Evolutionary conservation across 2,329 filamentous ascomycete genomes (phyloP), one percentile per base, ranked within the genome.

Genomic region (Fusarium sp.): DNA sequence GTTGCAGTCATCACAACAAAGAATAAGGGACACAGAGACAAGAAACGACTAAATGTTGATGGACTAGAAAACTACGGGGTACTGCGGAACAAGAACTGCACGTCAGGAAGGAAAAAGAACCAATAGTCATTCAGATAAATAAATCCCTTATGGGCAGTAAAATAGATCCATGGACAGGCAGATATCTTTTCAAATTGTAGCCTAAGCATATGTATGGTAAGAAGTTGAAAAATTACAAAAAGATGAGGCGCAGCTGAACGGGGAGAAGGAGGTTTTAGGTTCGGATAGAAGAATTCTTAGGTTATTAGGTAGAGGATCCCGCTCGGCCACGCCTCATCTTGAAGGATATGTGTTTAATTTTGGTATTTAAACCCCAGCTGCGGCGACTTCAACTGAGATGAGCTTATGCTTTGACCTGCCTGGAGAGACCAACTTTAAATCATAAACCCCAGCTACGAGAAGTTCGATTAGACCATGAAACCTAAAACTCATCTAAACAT

Each of bases 81-180:
- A 5, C 32, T 18, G 32, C 34, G 34, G 34, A 38, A 38, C 18
- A 38, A 38, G 18, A 38, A 38, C 34, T 0, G 34, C 12, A 12
- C 7, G 18, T 3, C 18, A n/a, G 18, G 34, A n/a, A n/a, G 5
- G 16, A 12, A 38, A n/a, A 38, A 6, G 34, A 12, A 38, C 9
- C 18, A 38, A 38, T 6, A 38, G 10, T n/a, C 10, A 7, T n/a
- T n/a, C 3, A 7, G 3, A 38, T 11, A 4, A n/a, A 11, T 12
- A 0, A 38, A n/a, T 38, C 3, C 9, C 16, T 5, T 4, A 38
- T 2, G 5, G 16, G 4, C 3, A 4, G 9, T 11, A 1, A 11
- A 11, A 11, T 4, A n/a, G 9, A n/a, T 38, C 1, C 34, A 6
- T 11, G 9, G 5, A 5, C 3, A n/a, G 34, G 34, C 6, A 38